Base-by-base conservation (phyloP, 1,284 basidiomycete species). In the Pterulicium gracile region DNA sequence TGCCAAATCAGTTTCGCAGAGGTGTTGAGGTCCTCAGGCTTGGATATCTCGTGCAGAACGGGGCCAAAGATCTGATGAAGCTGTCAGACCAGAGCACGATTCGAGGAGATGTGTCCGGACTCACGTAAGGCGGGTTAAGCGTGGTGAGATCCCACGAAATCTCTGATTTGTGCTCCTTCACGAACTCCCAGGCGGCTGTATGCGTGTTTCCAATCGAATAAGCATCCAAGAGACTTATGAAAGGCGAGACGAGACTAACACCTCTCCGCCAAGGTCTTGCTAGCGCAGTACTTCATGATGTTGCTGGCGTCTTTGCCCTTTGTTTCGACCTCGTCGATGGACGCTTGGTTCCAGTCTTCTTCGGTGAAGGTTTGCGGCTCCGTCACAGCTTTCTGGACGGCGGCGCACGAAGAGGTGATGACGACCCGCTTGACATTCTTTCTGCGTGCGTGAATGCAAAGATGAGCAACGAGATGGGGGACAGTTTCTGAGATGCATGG, bases 231-330 rank as follows among this genome's bases (percentile, higher is more conserved):
- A 32, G 27, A 32, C 27, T 32, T 32, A n/a, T 10, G 27, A 32
- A 10, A 24, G 12, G 12, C 10, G 5, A 17, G 42, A 18, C n/a
- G 2, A 43, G 56, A 51, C 49, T 55, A 10, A 67, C 68, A 70
- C 48, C 55, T 60, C 55, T 87, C 82, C 1, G 81, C 81, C 3
- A 84, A 61, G 7, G 71, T 73, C 65, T 86, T 84, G 34, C 67
- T 70, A 12, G 66, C 70, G 40, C 63, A 59, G 54, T 78, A 80
- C 54, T 71, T 72, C 44, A 61, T 56, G 10, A 54, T 45, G 2
- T 52, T 50, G 3, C 60, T 44, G 2, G 75, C 69, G 3, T 67
- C 65, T 12, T 56, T 56, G n/a, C 77, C 75, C 46, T 73, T 66
- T 20, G 20, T 43, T 53, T 70, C 65, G 24, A 78, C 63, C 43